phyloP scores from a whole-genome alignment of 495 filamentous ascomycete genomes.

The Hypomontagnella submonticulosa region DNA sequence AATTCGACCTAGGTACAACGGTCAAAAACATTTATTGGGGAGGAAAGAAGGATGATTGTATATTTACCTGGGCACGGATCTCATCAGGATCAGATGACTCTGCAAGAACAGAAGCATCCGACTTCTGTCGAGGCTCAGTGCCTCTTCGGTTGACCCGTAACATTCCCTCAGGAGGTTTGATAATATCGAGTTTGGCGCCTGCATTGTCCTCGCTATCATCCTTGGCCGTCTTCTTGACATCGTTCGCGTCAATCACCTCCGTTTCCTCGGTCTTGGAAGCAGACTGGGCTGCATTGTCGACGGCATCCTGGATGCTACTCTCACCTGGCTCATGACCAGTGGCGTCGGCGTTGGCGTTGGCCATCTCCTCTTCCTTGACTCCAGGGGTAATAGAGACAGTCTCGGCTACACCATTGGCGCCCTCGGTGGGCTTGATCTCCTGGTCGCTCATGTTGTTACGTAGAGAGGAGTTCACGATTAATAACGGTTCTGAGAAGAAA shows the following conservation, averaged over 20 bases:
- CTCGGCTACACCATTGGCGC: constrained; percentile 5
- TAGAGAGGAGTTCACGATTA: neutral
- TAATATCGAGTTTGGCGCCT: constrained; percentile 4
- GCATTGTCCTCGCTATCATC: constrained; percentile 8
- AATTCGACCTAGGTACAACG: constrained; percentile 80
- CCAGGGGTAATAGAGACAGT: constrained; percentile 14
- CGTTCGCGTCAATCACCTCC: constrained; percentile 12
- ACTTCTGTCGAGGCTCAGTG: constrained; percentile 60
- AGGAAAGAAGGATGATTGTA: constrained; percentile 1
- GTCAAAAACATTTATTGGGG: constrained; percentile 32
- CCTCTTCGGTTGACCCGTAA: constrained; percentile 37
- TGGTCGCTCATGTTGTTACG: constrained; percentile 44
- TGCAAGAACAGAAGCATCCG: constrained; percentile 68
- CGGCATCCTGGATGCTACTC: constrained; percentile 32
- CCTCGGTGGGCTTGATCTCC: constrained; percentile 44
- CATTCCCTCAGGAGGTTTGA: constrained; percentile 36
- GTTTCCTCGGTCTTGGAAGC: constrained; percentile 31
- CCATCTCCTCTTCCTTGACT: constrained; percentile 10
- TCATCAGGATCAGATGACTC: constrained; percentile 75
- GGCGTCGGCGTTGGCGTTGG: constrained; percentile 24
- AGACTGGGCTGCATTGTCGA: no score
- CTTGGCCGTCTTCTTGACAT: constrained; percentile 3
- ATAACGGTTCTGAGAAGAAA: no score
- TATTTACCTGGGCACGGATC: constrained; percentile 81
- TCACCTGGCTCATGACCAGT: constrained; percentile 9